Percentiles rank a stretch among this genome's conserved stretches.
These are phyloP conservation scores for Diaporthe sp. DNA, from an alignment of 2,329 filamentous ascomycete genomes.

Conservation along the genomic window DNA sequence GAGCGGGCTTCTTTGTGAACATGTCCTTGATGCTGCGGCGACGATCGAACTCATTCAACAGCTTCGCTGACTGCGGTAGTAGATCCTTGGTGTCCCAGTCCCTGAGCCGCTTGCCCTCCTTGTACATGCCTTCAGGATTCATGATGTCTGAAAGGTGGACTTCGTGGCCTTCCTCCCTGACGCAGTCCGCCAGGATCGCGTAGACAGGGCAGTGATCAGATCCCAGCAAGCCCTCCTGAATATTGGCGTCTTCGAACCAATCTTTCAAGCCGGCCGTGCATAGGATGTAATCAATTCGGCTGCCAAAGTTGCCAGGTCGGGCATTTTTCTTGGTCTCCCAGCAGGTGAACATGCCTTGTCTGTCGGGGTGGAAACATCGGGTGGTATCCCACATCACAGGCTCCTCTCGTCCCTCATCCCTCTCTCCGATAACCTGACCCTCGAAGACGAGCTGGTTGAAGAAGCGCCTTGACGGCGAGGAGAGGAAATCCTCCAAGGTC, in stretches of 20 bases:
- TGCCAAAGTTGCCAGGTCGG: slow-evolving; percentile 94
- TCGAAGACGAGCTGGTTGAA: slow-evolving; percentile 89
- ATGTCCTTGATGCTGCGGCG: slow-evolving; percentile 92
- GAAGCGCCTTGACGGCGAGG: slow-evolving; percentile 78
- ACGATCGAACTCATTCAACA: slow-evolving; percentile 90
- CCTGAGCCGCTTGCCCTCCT: slow-evolving; percentile 73
- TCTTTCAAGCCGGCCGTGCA: slow-evolving; percentile 83
- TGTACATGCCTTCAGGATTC: slow-evolving; percentile 82
- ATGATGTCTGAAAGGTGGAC: slow-evolving; percentile 78
- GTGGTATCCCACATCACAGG: slow-evolving; percentile 88
- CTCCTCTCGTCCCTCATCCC: slow-evolving; percentile 77
- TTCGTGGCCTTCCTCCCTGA: slow-evolving; percentile 65
- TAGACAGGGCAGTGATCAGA: slow-evolving; percentile 98
- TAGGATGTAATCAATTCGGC: slow-evolving; percentile 93
- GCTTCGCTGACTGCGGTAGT: slow-evolving; percentile 82
- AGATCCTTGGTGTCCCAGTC: slow-evolving; percentile 78
- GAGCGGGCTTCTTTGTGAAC: slow-evolving; percentile 75
- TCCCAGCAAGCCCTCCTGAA: slow-evolving; percentile 93
- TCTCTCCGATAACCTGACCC: slow-evolving; percentile 75
- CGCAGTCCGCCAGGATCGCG: slow-evolving; percentile 76
- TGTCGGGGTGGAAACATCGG: slow-evolving; percentile 82
- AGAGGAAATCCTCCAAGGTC: slow-evolving; percentile 80
- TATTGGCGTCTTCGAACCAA: slow-evolving; percentile 87
- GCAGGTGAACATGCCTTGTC: slow-evolving; percentile 94
- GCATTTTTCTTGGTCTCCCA: slow-evolving; percentile 97